Percentiles rank a stretch among this genome's conserved stretches.
Evolutionary conservation across 1,139 yeast genomes (phyloP).

Genomic region (Pichia sp.): DNA sequence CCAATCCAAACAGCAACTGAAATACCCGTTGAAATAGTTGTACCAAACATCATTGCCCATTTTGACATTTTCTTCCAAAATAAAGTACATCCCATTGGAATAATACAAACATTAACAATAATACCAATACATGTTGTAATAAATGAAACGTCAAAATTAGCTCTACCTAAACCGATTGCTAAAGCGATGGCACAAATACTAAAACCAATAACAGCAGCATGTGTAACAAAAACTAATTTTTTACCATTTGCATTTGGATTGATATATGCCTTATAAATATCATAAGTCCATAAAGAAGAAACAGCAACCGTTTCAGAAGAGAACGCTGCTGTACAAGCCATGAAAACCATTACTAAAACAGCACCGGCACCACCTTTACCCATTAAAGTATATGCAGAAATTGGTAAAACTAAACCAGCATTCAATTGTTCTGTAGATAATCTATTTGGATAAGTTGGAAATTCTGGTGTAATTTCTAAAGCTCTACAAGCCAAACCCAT

Average conservation of each 20-base stretch:
- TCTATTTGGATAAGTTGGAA: slow-evolving; percentile 24
- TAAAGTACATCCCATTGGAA: slow-evolving; percentile 68
- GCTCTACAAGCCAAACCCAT: slow-evolving; percentile 34
- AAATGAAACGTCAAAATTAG: slow-evolving; percentile 80
- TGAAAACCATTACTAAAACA: slow-evolving; percentile 40
- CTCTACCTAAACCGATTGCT: slow-evolving; percentile 53
- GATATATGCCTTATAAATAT: slow-evolving; percentile 40
- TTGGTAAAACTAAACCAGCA: slow-evolving; percentile 40
- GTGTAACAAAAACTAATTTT: slow-evolving; percentile 37
- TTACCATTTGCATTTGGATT: slow-evolving; percentile 39
- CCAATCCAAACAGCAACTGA: slow-evolving; percentile 66
- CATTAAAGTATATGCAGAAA: slow-evolving; percentile 36
- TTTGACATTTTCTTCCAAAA: slow-evolving; percentile 62
- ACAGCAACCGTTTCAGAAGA: slow-evolving; percentile 45
- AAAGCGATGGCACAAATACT: slow-evolving; percentile 34
- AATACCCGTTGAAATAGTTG: slow-evolving; percentile 54
- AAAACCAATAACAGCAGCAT: slow-evolving; percentile 34
- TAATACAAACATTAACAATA: slow-evolving; percentile 77
- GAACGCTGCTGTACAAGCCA: slow-evolving; percentile 44
- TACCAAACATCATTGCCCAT: slow-evolving; percentile 54
- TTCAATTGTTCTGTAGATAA: slow-evolving; percentile 25
- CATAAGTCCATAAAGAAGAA: slow-evolving; percentile 41
- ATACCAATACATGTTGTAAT: slow-evolving; percentile 83
- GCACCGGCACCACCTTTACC: slow-evolving; percentile 41
- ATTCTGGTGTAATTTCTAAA: slow-evolving; percentile 32